A percentile compares a stretch with the other conserved stretches of the same genome.
Evolutionary conservation across 495 filamentous ascomycete genomes (phyloP).

Genomic region (Cairneyella variabilis): DNA sequence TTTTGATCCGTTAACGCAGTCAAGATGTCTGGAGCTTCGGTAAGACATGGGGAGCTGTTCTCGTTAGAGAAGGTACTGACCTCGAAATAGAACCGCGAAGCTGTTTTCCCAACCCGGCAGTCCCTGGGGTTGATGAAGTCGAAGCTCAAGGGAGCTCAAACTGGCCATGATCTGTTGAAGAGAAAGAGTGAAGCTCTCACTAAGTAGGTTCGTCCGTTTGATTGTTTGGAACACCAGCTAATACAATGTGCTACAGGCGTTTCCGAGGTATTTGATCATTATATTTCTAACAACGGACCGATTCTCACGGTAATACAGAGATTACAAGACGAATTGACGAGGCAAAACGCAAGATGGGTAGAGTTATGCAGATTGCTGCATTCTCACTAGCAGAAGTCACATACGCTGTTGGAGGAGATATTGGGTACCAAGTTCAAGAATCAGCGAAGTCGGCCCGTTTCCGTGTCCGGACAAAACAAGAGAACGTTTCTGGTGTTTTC

Average conservation of each 20-base stretch:
- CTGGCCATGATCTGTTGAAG: constrained; percentile 81
- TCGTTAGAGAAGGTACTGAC: constrained; percentile 4
- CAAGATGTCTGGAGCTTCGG: constrained; percentile 58
- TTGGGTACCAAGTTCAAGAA: constrained; percentile 96
- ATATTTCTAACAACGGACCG: not conserved
- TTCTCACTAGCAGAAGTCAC: constrained; percentile 98
- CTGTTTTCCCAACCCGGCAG: constrained; percentile 98
- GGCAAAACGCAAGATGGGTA: constrained; percentile 98
- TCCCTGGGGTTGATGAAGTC: constrained; percentile 95
- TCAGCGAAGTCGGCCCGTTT: constrained; percentile 90
- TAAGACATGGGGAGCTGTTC: constrained; percentile 36
- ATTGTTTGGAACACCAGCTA: not conserved
- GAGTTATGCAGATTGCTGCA: constrained; percentile 98
- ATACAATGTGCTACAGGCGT: constrained; percentile 55
- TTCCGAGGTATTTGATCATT: constrained; percentile 65
- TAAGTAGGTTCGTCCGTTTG: constrained; percentile 52
- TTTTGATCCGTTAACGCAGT: too few species aligned
- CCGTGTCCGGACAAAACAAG: constrained; percentile 87
- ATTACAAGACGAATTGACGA: constrained; percentile 97
- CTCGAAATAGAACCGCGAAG: constrained; percentile 66
- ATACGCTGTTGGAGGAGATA: constrained; percentile 93
- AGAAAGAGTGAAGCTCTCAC: constrained; percentile 91
- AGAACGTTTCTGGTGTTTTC: constrained; percentile 96
- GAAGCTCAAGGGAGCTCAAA: constrained; percentile 97
- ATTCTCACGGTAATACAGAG: constrained; percentile 47